Evolutionary conservation across 192 early-diverging fungal genomes (phyloP).

Genomic region (Rhizophagus prolifer): DNA sequence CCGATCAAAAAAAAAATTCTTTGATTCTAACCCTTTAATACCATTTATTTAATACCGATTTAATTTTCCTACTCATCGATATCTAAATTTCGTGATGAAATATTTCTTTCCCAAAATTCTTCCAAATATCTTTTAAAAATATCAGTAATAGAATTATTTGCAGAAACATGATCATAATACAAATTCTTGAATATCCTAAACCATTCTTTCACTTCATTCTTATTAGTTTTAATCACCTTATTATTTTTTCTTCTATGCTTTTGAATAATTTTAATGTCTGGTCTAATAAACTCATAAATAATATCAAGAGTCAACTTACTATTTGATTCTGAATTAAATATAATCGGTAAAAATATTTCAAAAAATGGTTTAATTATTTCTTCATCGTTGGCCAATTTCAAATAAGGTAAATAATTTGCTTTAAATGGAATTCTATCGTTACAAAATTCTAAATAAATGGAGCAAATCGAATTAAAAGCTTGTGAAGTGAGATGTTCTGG

Average conservation of each 20-base stretch:
- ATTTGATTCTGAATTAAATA: background rate
- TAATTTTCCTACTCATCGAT: no score
- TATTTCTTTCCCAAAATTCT: background rate
- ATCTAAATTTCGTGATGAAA: no score
- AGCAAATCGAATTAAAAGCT: no score
- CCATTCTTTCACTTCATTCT: background rate
- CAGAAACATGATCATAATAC: background rate
- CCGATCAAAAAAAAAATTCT: no score
- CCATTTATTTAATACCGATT: no score
- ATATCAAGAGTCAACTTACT: background rate
- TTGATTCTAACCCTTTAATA: no score
- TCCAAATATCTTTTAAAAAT: background rate
- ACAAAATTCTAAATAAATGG: background rate
- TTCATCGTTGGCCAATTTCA: background rate
- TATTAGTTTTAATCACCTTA: background rate
- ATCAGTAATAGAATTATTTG: background rate
- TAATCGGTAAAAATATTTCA: background rate
- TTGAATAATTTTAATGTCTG: background rate
- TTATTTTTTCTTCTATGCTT: background rate
- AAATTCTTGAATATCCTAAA: background rate
- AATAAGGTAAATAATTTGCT: no score
- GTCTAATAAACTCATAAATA: background rate
- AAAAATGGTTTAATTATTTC: background rate
- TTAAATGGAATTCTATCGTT: no score
- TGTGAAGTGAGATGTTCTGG: no score